Base-by-base conservation (phyloP, 352 stramenopile species). In the Globisporangium middletonii region DNA sequence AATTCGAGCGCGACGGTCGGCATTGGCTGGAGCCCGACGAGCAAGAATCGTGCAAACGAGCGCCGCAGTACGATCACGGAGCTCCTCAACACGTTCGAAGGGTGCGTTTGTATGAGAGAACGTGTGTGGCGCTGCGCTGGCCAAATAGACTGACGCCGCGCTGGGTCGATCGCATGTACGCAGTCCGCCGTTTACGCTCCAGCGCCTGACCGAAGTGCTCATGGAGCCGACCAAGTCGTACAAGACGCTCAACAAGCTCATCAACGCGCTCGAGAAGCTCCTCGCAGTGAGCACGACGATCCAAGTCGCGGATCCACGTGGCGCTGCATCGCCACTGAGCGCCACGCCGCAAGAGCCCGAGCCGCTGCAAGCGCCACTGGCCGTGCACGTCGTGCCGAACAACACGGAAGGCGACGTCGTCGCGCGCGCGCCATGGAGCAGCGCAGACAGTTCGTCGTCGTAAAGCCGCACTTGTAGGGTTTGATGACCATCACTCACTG, bases 231-330 rank as follows among this genome's bases (percentile, higher is more conserved):
- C 69, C 13, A 77, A 75, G 53, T 84, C 71, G 28, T 94, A 94
- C 76, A 83, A 77, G 65, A 88, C 60, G 50, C 69, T 87, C 38
- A 75, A 77, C 66, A 94, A 94, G 59, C 69, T 92, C 50, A 75
- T 92, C 57, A 92, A 92, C 33, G 83, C 81, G 19, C 68, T 94
- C 23, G 79, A 94, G 68, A 94, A 94, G 72, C 65, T 90, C 42
- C 67, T 90, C 11, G 71, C 77, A 1, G 77, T 90, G 59, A 88
- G 70, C 46, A 87, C 77, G 46, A 90, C 77, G 28, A 77, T 88
- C 46, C 73, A 69, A 50, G 72, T 87, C n/a, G 65, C 73, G 57
- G 76, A 90, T 50, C 80, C 80, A 12, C 74, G 77, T 27, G 43
- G 15, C 18, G 41, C 18, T 15, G 67, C 67, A 1, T 58, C 54